Evolutionary conservation across 805 yeast species (phyloP).

Genomic region (Candida pini): DNA sequence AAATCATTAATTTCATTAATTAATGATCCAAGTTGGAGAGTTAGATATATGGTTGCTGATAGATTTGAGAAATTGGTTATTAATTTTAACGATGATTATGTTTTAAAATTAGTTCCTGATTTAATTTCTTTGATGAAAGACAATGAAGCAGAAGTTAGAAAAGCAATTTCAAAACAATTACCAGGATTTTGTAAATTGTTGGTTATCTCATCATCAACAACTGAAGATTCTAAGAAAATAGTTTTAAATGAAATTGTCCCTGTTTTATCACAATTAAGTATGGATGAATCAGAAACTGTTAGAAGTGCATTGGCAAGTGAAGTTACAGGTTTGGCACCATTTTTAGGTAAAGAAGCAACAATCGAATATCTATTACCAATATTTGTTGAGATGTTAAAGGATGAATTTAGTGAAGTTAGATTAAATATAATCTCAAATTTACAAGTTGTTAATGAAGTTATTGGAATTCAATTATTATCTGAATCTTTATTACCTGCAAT

Average conservation of each 20-base stretch:
- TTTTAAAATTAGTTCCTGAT: conserved; percentile 60
- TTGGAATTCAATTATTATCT: conserved; percentile 83
- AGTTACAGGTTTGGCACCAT: conserved; percentile 79
- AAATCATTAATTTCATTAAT: conserved; percentile 65
- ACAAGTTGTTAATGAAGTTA: conserved; percentile 87
- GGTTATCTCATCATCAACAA: conserved; percentile 32
- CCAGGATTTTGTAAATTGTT: conserved; percentile 65
- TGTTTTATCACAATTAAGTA: conserved; percentile 72
- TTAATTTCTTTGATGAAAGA: conserved; percentile 79
- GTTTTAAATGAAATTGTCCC: conserved; percentile 74
- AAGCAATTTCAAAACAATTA: conserved; percentile 87
- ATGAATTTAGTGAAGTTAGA: conserved; percentile 94
- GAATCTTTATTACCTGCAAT: conserved; percentile 92
- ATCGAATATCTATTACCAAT: conserved; percentile 80
- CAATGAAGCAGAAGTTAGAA: conserved; percentile 94
- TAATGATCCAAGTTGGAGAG: conserved; percentile 95
- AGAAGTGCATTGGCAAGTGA: conserved; percentile 89
- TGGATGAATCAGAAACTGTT: conserved; percentile 89
- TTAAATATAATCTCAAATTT: conserved; percentile 89
- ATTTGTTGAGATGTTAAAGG: conserved; percentile 88
- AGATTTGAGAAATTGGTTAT: conserved; percentile 70
- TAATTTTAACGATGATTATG: conserved; percentile 53
- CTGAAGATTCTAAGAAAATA: no score
- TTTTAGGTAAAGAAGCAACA: conserved; percentile 79
- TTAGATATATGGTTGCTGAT: conserved; percentile 97